Evolutionary conservation across 176 grass and related monocot genomes (phyloP), one percentile per base, ranked within the genome.

Genomic region (Lolium perenne): DNA sequence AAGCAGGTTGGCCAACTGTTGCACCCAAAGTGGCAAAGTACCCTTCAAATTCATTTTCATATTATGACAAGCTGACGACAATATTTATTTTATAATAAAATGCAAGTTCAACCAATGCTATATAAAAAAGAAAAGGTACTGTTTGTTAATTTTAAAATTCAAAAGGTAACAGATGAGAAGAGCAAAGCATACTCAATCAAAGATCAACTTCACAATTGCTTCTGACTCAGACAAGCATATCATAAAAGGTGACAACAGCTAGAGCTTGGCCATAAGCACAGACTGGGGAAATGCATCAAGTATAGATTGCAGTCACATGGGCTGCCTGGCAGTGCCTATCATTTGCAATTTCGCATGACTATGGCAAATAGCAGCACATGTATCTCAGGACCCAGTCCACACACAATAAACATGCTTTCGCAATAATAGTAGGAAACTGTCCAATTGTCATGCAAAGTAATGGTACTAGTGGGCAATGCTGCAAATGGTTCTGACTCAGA

Each of bases 211-310:
- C 7, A 69, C 35, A 16, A 51, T 49, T 83, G 74, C 73, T 62
- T 73, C 7, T 54, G 64, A 79, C n/a, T 84, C 14, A 6, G 54
- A 63, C 20, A 54, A 62, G 80, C 53, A 88, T 58, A 78, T 60
- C 18, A 61, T 50, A 49, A 83, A 67, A 40, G 63, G 63, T 57
- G 20, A 60, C 26, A 85, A 67, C 9, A 83, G 0, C 40, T 51
- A 70, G 29, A 72, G 9, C n/a, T 65, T 74, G 66, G 66, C 47
- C 32, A 48, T 47, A 29, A 45, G 32, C 49, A 89, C 3, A 73
- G 50, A 76, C 9, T 43, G 16, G 4, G 10, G 4, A 68, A 79
- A 55, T 20, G 46, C 17, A 9, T 41, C n/a, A 46, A n/a, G n/a
- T 23, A 73, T 22, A 71, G 40, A 47, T 7, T 47, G 12, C 13